phyloP scores from a whole-genome alignment of 805 yeast species.

The Zygoascus biomembranicola region DNA sequence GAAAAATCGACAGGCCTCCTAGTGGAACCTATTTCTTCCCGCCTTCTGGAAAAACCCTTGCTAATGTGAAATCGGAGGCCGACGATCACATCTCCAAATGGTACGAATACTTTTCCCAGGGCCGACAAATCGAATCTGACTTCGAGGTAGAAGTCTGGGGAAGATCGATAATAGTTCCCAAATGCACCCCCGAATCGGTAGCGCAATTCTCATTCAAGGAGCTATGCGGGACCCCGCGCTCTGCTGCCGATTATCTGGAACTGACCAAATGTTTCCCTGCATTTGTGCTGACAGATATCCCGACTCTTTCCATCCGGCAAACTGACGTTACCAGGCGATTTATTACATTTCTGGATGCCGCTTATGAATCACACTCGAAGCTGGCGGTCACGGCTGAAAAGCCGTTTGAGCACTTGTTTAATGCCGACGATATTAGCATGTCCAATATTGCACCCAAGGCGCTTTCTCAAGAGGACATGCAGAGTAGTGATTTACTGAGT shows the following conservation, averaged over 20 bases:
- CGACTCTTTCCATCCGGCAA: slow-evolving; percentile 65
- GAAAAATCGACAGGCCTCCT: slow-evolving; percentile 78
- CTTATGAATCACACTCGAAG: slow-evolving; percentile 83
- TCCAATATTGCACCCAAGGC: slow-evolving; percentile 43
- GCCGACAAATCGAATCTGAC: slow-evolving; percentile 34
- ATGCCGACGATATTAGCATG: slow-evolving; percentile 55
- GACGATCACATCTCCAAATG: slow-evolving; percentile 60
- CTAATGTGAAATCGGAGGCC: slow-evolving; percentile 44
- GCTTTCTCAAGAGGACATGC: slow-evolving; percentile 46
- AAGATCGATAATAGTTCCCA: slow-evolving; percentile 66
- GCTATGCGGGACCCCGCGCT: slow-evolving; percentile 77
- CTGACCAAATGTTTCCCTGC: slow-evolving; percentile 68
- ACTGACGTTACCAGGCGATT: slow-evolving; percentile 85
- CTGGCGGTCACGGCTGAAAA: slow-evolving; percentile 86
- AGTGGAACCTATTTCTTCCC: slow-evolving; percentile 76
- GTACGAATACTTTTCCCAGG: slow-evolving; percentile 71
- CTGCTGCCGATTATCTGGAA: slow-evolving; percentile 91
- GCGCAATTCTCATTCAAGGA: slow-evolving; percentile 86
- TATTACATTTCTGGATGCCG: slow-evolving; percentile 92
- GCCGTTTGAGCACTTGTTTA: slow-evolving; percentile 75
- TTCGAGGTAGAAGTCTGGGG: slow-evolving; percentile 69
- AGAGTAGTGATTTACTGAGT: slow-evolving; percentile 43
- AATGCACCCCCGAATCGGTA: slow-evolving; percentile 65
- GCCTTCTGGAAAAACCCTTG: slow-evolving; percentile 43
- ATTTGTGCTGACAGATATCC: slow-evolving; percentile 88